These are phyloP conservation scores for Monilinia fructicola DNA, from an alignment of 2,329 filamentous ascomycete species.

Conservation along the genomic window DNA sequence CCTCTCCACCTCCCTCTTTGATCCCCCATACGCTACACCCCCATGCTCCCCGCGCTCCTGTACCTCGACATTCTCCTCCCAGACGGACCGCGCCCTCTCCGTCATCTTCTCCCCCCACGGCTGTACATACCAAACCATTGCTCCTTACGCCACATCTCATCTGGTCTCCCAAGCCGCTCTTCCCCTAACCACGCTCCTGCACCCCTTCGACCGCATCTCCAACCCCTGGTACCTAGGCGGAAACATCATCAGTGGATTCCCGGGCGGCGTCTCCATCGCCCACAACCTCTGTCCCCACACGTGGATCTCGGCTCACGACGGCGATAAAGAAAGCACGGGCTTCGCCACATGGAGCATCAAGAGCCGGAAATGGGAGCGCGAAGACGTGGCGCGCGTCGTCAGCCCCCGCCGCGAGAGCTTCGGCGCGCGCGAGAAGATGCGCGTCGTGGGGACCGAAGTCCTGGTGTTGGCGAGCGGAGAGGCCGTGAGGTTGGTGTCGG, in stretches of 20 bases:
- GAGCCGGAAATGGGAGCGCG: conserved; percentile 46
- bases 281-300: conserved; percentile 51
- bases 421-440: conserved; percentile 23
- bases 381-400: conserved; percentile 48
- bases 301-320: conserved; percentile 64
- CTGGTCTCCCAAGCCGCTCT: conserved; percentile 57
- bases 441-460: conserved; percentile 44
- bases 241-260: conserved; percentile 56
- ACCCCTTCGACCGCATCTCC: conserved; percentile 59
- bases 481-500: conserved; percentile 44
- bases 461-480: conserved; percentile 47
- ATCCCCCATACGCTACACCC: conserved; percentile 29
- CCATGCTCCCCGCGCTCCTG: conserved; percentile 31
- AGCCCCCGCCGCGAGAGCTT: conserved; percentile 34
- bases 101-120: conserved; percentile 66
- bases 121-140: conserved; percentile 53
- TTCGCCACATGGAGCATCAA: conserved; percentile 52
- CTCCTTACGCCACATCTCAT: conserved; percentile 56
- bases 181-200: conserved; percentile 62
- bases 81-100: conserved; percentile 52
- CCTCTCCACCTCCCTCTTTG: background rate
- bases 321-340: conserved; percentile 56
- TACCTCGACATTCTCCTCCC: conserved; percentile 60
- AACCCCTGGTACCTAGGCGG: conserved; percentile 64
- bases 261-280: conserved; percentile 58